Percentiles rank a stretch among this genome's conserved stretches.
phyloP scores from a whole-genome alignment of 1,139 yeast genomes.

The Saccharomycopsis phalli region DNA sequence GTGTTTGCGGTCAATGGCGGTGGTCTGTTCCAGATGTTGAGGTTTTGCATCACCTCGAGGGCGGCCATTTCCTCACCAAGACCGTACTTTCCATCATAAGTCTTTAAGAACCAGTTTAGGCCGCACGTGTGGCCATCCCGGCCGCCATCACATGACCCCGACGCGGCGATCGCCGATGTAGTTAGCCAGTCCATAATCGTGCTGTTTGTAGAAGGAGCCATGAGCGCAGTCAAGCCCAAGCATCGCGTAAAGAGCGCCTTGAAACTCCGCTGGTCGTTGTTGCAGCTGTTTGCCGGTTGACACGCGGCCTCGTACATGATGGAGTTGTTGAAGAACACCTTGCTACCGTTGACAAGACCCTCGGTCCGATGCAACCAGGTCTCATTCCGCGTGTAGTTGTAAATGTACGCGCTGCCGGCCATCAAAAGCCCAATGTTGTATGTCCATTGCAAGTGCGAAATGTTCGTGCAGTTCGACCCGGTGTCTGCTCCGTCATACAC shows the following conservation, averaged over 20 bases:
- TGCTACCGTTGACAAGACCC: conserved; percentile 43
- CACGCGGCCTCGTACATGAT: conserved; percentile 80
- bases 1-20: conserved; percentile 48
- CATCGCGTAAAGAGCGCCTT: conserved; percentile 75
- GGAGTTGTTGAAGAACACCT: conserved; percentile 48
- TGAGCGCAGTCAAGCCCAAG: conserved; percentile 61
- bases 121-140: conserved; percentile 88
- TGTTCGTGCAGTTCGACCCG: conserved; percentile 50
- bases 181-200: conserved; percentile 44
- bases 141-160: conserved; percentile 80
- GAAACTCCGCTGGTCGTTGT: conserved; percentile 86
- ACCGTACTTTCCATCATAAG: conserved; percentile 83
- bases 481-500: conserved; percentile 76
- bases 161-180: conserved; percentile 71
- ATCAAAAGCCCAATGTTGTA: conserved; percentile 79
- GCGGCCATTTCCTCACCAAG: conserved; percentile 93
- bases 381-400: conserved; percentile 60
- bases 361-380: conserved; percentile 59
- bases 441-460: conserved; percentile 67
- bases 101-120: conserved; percentile 56
- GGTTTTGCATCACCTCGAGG: conserved; percentile 63
- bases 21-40: conserved; percentile 43
- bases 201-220: conserved; percentile 56
- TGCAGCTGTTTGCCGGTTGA: conserved; percentile 54
- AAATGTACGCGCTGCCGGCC: conserved; percentile 76